phyloP scores from a whole-genome alignment of 768 basidiomycete species.

The Fistulinella prunicolor region DNA sequence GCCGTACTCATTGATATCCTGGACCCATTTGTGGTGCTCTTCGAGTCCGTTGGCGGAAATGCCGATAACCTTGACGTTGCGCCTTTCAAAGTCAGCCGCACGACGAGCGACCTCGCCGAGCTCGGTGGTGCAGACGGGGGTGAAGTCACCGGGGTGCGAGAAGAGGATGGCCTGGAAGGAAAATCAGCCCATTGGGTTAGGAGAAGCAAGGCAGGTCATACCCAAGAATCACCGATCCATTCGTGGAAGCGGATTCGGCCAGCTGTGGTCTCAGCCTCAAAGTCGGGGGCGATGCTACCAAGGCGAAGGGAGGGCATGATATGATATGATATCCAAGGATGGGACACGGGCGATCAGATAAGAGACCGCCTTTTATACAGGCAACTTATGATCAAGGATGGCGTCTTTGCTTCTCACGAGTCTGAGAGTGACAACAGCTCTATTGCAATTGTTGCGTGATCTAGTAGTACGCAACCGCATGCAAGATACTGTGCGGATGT shows the following conservation, averaged over 20 bases:
- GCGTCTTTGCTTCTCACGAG: conserved; percentile 66
- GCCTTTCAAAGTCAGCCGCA: conserved; percentile 76
- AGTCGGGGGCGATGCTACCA: conserved; percentile 87
- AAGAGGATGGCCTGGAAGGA: conserved; percentile 73
- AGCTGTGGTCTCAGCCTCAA: conserved; percentile 83
- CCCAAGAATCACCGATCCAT: conserved; percentile 89
- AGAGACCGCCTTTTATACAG: conserved; percentile 4
- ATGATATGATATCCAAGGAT: conserved; percentile 8
- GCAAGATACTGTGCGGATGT: conserved; percentile 89
- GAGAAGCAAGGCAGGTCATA: conserved; percentile 31
- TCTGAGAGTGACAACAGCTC: conserved; percentile 1
- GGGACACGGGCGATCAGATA: conserved; percentile 4
- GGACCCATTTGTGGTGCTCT: conserved; percentile 84
- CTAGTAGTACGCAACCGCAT: conserved; percentile 89
- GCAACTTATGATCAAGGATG: conserved; percentile 36
- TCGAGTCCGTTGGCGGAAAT: conserved; percentile 88
- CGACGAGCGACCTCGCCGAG: conserved; percentile 94
- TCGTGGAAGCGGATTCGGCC: conserved; percentile 92
- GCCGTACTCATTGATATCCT: conserved; percentile 85
- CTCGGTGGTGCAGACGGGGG: conserved; percentile 96
- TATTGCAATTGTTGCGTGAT: conserved; percentile 25
- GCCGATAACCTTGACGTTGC: conserved; percentile 91
- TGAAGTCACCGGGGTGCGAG: conserved; percentile 93
- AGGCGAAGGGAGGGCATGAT: conserved; percentile 63
- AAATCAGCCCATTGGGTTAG: background rate